A percentile compares a stretch with the other conserved stretches of the same genome.
These are phyloP conservation scores for Davidsoniella australis DNA, from an alignment of 2,329 filamentous ascomycete species.

Conservation along the genomic window DNA sequence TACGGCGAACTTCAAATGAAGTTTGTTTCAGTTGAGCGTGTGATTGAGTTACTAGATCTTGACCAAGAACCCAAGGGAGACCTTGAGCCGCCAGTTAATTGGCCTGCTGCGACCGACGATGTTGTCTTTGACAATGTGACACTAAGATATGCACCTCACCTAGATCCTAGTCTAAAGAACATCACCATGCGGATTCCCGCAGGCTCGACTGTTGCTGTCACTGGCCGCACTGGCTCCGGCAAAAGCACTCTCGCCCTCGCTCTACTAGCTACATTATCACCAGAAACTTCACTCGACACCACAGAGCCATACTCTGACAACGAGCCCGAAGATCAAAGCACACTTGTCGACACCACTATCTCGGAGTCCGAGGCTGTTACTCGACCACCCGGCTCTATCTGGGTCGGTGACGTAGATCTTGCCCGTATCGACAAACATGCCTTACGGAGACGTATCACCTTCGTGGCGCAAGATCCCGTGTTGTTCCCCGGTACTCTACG, in stretches of 20 bases:
- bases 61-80: constrained; percentile 56
- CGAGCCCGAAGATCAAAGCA: background rate
- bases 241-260: constrained; percentile 61
- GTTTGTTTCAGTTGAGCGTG: constrained; percentile 76
- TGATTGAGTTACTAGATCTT: constrained; percentile 64
- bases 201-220: constrained; percentile 45
- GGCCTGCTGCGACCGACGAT: constrained; percentile 56
- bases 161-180: constrained; percentile 54
- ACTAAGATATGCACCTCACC: constrained; percentile 60
- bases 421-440: constrained; percentile 34
- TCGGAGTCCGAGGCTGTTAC: background rate
- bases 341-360: background rate
- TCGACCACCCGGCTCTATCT: constrained; percentile 28
- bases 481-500: constrained; percentile 41
- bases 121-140: constrained; percentile 64
- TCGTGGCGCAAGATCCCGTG: constrained; percentile 47
- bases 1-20: constrained; percentile 83
- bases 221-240: constrained; percentile 71
- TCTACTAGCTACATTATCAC: constrained; percentile 37
- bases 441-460: constrained; percentile 40
- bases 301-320: constrained; percentile 1
- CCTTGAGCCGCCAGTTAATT: constrained; percentile 52
- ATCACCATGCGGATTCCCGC: constrained; percentile 57
- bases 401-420: constrained; percentile 37
- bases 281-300: constrained; percentile 15